Evolutionary conservation across 1,284 basidiomycete genomes (phyloP).

Genomic region (Leccinum fuscescens): DNA sequence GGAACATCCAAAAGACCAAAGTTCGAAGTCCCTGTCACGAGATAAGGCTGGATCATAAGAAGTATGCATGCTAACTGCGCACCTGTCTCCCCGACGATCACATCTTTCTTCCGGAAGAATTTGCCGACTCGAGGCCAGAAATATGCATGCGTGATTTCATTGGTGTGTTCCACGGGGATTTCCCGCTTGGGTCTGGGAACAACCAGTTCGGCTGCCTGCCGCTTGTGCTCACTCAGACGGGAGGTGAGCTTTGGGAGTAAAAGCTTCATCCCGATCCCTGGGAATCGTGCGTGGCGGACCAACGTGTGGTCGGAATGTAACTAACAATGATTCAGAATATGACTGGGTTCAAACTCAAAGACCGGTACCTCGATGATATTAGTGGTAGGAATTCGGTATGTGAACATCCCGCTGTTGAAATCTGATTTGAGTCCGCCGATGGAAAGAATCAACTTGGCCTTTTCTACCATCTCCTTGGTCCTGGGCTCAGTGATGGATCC

Average conservation of each 20-base stretch:
- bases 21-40: slow-evolving; percentile 45
- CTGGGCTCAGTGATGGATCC: slow-evolving; percentile 74
- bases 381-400: slow-evolving; percentile 63
- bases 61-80: not conserved
- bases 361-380: slow-evolving; percentile 60
- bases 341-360: not conserved
- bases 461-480: slow-evolving; percentile 78
- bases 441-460: slow-evolving; percentile 80
- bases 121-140: slow-evolving; percentile 83
- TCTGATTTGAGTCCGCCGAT: slow-evolving; percentile 83
- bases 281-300: slow-evolving; percentile 63
- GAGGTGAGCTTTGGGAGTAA: slow-evolving; percentile 68
- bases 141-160: slow-evolving; percentile 70
- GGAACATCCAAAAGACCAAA: slow-evolving; percentile 80
- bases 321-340: slow-evolving; percentile 37
- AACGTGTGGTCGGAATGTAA: slow-evolving; percentile 82
- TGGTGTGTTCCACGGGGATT: slow-evolving; percentile 48
- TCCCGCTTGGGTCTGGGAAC: slow-evolving; percentile 50
- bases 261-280: slow-evolving; percentile 69
- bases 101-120: slow-evolving; percentile 78
- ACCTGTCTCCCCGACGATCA: slow-evolving; percentile 86
- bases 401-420: slow-evolving; percentile 89
- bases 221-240: slow-evolving; percentile 45
- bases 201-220: slow-evolving; percentile 39
- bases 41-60: slow-evolving; percentile 19